Evolutionary conservation across 2,329 filamentous ascomycete genomes (phyloP), one percentile per base, ranked within the genome.

Genomic region (Xylaria sp.): DNA sequence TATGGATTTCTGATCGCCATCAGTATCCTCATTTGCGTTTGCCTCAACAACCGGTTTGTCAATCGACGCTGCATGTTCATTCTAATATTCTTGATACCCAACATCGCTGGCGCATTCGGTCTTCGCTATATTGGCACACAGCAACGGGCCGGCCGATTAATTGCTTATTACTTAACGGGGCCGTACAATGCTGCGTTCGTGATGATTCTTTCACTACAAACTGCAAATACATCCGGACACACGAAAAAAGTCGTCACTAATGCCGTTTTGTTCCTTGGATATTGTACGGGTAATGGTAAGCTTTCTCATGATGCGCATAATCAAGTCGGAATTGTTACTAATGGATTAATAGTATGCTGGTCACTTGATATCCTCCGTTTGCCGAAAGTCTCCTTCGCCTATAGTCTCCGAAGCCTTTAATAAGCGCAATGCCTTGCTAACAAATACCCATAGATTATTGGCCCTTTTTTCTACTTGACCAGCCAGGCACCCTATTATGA

Each of bases 161-260:
- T 86, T 65, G 86, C 84, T 72, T 88, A 88, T 73, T 86, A 88
- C 69, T 78, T 88, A 2, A 88, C 86, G 0, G 86, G 86, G 0
- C 84, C 84, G 0, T 87, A 87, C 71, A 86, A 86, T 73, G 86
- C 86, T 0, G 83, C 86, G 0, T 87, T 87, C 71, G 84, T 86
- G 39, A 81, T 82, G 71, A 81, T 84, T 71, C 80, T 84, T 12
- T 75, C 74, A 1, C 65, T 77, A 3, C 72, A 72, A 57, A 82
- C 82, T 63, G 82, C 82, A 2, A 84, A 83, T 65, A 85, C 82
- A 5, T 81, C 83, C 1, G 86, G 86, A 0, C 85, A 88, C 65
- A 88, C 86, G 0, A 88, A 88, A 74, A 88, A 90, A 74, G 86
- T 89, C 1, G 83, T 88, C 51, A 86, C 85, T n/a, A 89, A 88